phyloP scores from a whole-genome alignment of 2,329 filamentous ascomycete genomes.

The Cercospora citrullina region DNA sequence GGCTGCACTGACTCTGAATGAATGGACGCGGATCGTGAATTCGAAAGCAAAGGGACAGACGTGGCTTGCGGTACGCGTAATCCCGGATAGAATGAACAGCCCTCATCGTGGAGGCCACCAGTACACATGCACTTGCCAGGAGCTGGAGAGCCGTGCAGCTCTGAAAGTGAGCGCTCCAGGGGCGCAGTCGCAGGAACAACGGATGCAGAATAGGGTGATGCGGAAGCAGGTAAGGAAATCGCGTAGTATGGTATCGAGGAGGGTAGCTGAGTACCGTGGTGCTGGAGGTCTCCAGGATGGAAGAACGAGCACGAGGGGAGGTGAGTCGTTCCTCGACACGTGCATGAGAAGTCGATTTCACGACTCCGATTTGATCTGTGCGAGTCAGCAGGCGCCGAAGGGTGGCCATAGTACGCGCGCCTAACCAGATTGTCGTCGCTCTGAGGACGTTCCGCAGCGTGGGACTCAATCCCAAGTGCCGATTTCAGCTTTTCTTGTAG shows the following conservation, averaged over 20 bases:
- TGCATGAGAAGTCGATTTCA: constrained; percentile 18
- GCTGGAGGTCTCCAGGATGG: constrained; percentile 18
- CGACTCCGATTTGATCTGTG: constrained; percentile 14
- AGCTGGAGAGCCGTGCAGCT: constrained; percentile 25
- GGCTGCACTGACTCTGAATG: constrained; percentile 1
- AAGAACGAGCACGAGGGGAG: constrained; percentile 21
- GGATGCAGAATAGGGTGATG: constrained; percentile 15
- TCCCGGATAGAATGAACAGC: constrained; percentile 24
- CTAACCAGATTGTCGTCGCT: constrained; percentile 11
- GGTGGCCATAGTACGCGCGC: constrained; percentile 10
- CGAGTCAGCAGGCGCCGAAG: constrained; percentile 13
- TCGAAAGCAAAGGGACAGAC: neutral
- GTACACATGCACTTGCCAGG: constrained; percentile 24
- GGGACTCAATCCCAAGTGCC: neutral
- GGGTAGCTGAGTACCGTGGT: constrained; percentile 1
- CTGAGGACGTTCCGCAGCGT: neutral
- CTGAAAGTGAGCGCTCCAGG: constrained; percentile 15
- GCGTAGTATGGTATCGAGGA: constrained; percentile 15
- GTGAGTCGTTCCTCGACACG: constrained; percentile 22
- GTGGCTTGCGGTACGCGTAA: constrained; percentile 19
- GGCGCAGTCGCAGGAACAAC: constrained; percentile 5
- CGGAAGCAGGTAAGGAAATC: constrained; percentile 15
- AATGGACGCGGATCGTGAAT: neutral
- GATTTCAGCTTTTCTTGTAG: constrained; percentile 4
- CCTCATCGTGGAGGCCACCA: constrained; percentile 24